A percentile compares a stretch with the other conserved stretches of the same genome.
Evolutionary conservation across 208 protist species (phyloP).

Genomic region (Crithidia brevicula): DNA sequence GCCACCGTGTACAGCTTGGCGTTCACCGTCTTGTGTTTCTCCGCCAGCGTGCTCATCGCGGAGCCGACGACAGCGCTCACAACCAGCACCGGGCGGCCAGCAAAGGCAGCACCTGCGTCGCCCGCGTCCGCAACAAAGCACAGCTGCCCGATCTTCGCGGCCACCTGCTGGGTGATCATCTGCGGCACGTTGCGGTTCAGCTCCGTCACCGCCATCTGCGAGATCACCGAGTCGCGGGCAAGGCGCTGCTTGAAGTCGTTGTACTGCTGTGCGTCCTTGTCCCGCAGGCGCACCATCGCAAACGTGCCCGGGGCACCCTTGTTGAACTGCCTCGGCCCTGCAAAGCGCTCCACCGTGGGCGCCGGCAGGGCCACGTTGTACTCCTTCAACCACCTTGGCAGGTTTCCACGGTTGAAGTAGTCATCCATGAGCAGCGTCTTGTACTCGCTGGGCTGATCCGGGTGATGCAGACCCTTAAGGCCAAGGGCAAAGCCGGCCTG

Average conservation of each 20-base stretch:
- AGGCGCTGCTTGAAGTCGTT: slow-evolving; percentile 38
- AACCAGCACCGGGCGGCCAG: slow-evolving; percentile 32
- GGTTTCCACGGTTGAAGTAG: slow-evolving; percentile 9
- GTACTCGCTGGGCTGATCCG: slow-evolving; percentile 16
- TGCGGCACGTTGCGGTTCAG: slow-evolving; percentile 38
- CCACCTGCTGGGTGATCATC: slow-evolving; percentile 64
- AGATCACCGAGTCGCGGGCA: slow-evolving; percentile 27
- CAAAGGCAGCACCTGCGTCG: slow-evolving; percentile 27
- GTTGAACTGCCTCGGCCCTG: slow-evolving; percentile 7
- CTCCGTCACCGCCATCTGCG: slow-evolving; percentile 53
- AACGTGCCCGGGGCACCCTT: slow-evolving; percentile 16
- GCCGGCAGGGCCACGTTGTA: slow-evolving; percentile 39
- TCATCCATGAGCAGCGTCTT: slow-evolving; percentile 44
- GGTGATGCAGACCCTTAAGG: slow-evolving; percentile 35
- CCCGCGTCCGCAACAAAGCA: slow-evolving; percentile 44
- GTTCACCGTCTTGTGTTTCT: slow-evolving; percentile 19
- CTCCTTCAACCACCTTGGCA: slow-evolving; percentile 30
- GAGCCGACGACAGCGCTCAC: slow-evolving; percentile 48
- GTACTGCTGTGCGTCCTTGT: slow-evolving; percentile 34
- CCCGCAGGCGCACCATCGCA: slow-evolving; percentile 38
- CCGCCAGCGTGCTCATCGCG: slow-evolving; percentile 14
- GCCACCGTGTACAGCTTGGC: slow-evolving; percentile 39
- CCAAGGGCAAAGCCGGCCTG: slow-evolving; percentile 57
- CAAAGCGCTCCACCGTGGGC: slow-evolving; percentile 13
- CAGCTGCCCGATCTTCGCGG: slow-evolving; percentile 52